Conservation (phyloP, 1,284 basidiomycete genomes). For the Phellopilus nigrolimitatus region DNA sequence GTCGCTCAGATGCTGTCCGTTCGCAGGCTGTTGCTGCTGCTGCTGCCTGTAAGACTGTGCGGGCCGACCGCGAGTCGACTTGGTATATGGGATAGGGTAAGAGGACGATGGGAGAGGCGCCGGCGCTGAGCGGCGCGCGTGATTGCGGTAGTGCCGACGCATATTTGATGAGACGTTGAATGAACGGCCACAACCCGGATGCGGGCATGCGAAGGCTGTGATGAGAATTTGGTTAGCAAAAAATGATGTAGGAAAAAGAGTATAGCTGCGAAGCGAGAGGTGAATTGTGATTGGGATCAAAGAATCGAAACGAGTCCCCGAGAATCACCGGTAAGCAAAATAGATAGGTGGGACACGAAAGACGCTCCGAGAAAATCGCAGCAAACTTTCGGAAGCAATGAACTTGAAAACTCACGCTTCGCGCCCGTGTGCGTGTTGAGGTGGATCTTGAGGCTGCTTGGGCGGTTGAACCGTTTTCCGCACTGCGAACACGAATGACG, state of each 20-base stretch:
- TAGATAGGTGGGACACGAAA: neutral
- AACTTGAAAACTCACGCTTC: constrained; percentile 39
- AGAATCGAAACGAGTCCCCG: too few species aligned
- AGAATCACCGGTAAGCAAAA: neutral
- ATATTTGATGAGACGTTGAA: constrained; percentile 43
- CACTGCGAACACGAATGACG: constrained; percentile 57
- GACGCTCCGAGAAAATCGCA: neutral
- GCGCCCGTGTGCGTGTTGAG: too few species aligned
- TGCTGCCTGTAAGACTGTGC: too few species aligned
- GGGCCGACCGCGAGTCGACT: too few species aligned
- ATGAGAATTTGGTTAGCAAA: constrained; percentile 8
- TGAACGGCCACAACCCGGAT: constrained; percentile 35
- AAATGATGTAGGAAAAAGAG: neutral
- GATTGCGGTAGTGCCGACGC: constrained; percentile 37
- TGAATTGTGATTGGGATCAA: neutral
- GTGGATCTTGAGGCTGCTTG: too few species aligned
- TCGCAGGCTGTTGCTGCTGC: too few species aligned
- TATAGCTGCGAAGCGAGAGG: neutral
- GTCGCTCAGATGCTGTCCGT: too few species aligned
- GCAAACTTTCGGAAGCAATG: too few species aligned
- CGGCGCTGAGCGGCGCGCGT: constrained; percentile 21
- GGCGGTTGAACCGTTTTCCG: too few species aligned
- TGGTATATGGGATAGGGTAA: too few species aligned
- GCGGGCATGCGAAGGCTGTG: constrained; percentile 59
- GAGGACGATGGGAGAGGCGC: neutral